Evolutionary conservation across 352 stramenopile species (phyloP), one percentile per base, ranked within the genome.

Genomic region (Pythium apleroticum): DNA sequence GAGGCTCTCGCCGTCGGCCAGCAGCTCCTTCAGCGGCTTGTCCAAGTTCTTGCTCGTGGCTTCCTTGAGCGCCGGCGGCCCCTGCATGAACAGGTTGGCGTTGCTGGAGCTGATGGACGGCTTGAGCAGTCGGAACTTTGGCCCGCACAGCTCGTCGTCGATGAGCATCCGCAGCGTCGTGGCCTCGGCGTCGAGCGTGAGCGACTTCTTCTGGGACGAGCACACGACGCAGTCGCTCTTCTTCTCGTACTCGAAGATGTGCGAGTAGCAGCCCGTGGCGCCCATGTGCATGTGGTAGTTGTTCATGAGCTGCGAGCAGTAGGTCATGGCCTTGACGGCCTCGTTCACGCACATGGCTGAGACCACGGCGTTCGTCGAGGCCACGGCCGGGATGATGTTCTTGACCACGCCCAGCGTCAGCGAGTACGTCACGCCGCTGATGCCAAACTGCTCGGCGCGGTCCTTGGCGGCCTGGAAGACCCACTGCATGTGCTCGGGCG

Each of bases 231-330:
- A 97, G 62, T 93, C 82, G 11, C 31, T 27, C 61, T 98, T 98
- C 60, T 91, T 87, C 67, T 98, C 90, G 75, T 99, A 99, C 48
- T 96, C 87, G 77, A 99, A 99, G 22, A 96, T 98, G 75, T 98
- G 94, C 57, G 87, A 94, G 79, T 99, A 98, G 69, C 98, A 92
- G 31, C 96, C 95, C 19, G 92, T 90, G 9, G 86, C 83, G 7
- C 97, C 97, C 90, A 98, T 98, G 75, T 99, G 98, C 96, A 99
- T 99, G 81, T 98, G 97, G 75, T 99, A 99, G 45, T 97, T 99
- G 77, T 99, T 99, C 70, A 99, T 89, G 27, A 90, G 89, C 66
- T 99, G 96, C 45, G 86, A 97, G 68, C 81, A 96, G 81, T 98
- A 99, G 24, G 93, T 98, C 68, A 99, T 83, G 17, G 98, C 77